These are phyloP conservation scores for Aspergillus ellipticus DNA, from an alignment of 495 filamentous ascomycete species.

Conservation along the genomic window DNA sequence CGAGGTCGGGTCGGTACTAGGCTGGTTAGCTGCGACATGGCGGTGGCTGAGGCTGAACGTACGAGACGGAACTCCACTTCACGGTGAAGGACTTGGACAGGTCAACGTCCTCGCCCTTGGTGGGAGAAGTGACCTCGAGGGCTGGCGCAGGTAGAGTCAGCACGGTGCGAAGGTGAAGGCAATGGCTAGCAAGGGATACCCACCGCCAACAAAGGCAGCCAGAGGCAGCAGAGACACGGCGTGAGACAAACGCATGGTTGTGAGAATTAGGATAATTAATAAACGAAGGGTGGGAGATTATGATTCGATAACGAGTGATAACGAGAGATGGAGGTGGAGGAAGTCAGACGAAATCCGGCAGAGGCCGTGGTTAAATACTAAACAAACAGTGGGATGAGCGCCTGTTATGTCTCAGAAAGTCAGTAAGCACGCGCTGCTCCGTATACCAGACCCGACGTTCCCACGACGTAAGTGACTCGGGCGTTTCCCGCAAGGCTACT, in stretches of 20 bases:
- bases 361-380: not conserved
- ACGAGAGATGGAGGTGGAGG: not conserved
- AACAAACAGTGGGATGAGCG: not conserved
- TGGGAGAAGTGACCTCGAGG: slow-evolving; percentile 31
- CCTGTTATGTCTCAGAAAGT: not conserved
- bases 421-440: too few relatives aligned
- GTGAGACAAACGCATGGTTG: slow-evolving; percentile 26
- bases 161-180: too few relatives aligned
- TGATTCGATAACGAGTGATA: not conserved
- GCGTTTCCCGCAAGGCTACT: not conserved
- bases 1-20: slow-evolving; percentile 32
- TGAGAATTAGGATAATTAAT: not conserved
- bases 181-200: not conserved
- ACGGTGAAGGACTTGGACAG: slow-evolving; percentile 28
- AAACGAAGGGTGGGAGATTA: slow-evolving; percentile 22
- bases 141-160: too few relatives aligned
- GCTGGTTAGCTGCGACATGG: too few relatives aligned
- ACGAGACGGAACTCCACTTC: slow-evolving; percentile 38
- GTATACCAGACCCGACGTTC: not conserved
- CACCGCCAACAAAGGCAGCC: slow-evolving; percentile 18
- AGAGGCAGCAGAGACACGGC: slow-evolving; percentile 22
- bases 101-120: slow-evolving; percentile 26
- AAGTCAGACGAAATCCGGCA: not conserved
- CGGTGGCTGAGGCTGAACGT: too few relatives aligned
- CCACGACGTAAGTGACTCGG: not conserved